Percentiles rank a stretch among this genome's conserved stretches.
Evolutionary conservation across 345 rosid genomes (phyloP).

Genomic region (Eucalyptus brandiana): DNA sequence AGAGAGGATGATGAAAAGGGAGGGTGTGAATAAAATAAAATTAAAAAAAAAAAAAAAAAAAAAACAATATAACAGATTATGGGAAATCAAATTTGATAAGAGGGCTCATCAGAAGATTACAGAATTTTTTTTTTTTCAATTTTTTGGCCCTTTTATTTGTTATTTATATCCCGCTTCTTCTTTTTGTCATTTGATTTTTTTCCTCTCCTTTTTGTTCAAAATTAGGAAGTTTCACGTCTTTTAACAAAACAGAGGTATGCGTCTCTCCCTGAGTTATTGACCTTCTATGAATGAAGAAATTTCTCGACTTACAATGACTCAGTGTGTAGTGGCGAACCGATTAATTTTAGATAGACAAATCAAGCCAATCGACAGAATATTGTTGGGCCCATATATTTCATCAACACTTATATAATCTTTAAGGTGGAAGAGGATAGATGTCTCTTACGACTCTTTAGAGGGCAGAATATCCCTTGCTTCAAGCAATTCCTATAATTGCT

Average conservation of each 20-base stretch:
- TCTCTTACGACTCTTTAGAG: neutral
- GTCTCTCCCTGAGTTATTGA: rapidly evolving
- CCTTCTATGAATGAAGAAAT: neutral
- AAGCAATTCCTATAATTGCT: neutral
- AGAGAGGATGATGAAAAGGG: neutral
- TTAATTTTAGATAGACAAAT: neutral
- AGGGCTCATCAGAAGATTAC: neutral
- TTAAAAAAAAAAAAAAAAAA: too few relatives aligned
- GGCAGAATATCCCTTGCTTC: neutral
- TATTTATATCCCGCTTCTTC: neutral
- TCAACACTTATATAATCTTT: neutral
- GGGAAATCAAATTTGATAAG: neutral
- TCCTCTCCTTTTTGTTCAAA: too few relatives aligned
- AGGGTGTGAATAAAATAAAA: neutral
- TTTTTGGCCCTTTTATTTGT: too few relatives aligned
- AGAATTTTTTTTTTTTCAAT: too few relatives aligned
- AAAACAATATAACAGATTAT: too few relatives aligned
- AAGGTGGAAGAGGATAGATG: neutral
- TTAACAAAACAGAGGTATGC: rapidly evolving
- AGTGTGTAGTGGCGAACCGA: rapidly evolving
- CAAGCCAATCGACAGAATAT: rapidly evolving
- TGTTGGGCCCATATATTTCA: neutral
- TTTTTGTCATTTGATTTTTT: neutral
- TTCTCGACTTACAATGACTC: neutral
- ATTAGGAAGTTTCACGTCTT: too few relatives aligned